Conservation (phyloP, 139 green algal species). For the Micromonas pusilla region DNA sequence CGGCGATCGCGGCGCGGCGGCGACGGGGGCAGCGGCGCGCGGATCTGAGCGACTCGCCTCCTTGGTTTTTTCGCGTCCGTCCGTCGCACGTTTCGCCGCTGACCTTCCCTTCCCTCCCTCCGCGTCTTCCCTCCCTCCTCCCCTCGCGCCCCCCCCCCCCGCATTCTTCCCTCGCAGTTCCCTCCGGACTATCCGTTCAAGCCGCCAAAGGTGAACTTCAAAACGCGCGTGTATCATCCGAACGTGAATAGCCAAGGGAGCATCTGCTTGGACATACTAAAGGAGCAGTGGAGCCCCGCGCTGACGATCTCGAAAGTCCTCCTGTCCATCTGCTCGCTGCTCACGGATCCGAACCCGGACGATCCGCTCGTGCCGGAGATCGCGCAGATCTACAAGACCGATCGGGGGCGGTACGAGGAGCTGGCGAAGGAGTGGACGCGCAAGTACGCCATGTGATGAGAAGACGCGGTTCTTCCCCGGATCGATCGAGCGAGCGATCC, state of each 20-base stretch:
- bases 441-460: slow-evolving; percentile 71
- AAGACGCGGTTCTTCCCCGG: too few relatives aligned
- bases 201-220: slow-evolving; percentile 88
- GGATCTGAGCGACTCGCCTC: too few relatives aligned
- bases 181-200: slow-evolving; percentile 96
- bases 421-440: slow-evolving; percentile 88
- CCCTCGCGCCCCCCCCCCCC: too few relatives aligned
- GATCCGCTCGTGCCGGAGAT: slow-evolving; percentile 97
- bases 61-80: too few relatives aligned
- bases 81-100: too few relatives aligned
- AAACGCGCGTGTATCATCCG: slow-evolving; percentile 98
- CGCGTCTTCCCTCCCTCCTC: too few relatives aligned
- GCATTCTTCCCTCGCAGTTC: too few relatives aligned
- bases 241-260: slow-evolving; percentile 95
- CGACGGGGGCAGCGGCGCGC: too few relatives aligned
- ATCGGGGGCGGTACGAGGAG: slow-evolving; percentile 78
- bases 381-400: slow-evolving; percentile 95
- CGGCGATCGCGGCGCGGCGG: too few relatives aligned
- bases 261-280: slow-evolving; percentile 98
- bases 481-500: neutral
- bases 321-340: slow-evolving; percentile 91
- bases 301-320: slow-evolving; percentile 96
- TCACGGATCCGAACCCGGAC: slow-evolving; percentile 98
- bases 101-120: too few relatives aligned
- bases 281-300: slow-evolving; percentile 95